Evolutionary conservation across 2,329 filamentous ascomycete genomes (phyloP).

Genomic region (Ceratocystis variospora): DNA sequence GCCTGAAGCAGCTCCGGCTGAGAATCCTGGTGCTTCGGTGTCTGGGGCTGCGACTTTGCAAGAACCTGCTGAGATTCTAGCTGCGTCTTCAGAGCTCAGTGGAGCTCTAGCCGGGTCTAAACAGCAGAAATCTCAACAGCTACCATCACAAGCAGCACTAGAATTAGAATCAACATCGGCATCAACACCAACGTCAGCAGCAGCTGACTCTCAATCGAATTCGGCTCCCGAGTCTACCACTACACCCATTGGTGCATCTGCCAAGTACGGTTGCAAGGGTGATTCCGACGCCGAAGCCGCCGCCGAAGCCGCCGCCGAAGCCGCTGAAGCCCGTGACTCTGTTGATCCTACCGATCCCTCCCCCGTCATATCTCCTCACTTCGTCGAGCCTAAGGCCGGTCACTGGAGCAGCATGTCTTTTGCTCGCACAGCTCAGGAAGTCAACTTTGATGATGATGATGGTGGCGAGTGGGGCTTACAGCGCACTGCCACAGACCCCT

Average conservation of each 20-base stretch:
- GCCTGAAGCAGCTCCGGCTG: background rate
- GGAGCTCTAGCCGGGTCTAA: too few relatives aligned
- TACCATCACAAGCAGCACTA: too few relatives aligned
- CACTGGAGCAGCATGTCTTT: slow-evolving; percentile 51
- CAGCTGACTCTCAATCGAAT: too few relatives aligned
- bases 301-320: background rate
- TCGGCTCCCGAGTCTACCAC: background rate
- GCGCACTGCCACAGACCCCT: slow-evolving; percentile 41
- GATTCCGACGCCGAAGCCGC: background rate
- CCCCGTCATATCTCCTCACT: slow-evolving; percentile 11
- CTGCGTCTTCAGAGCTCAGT: background rate
- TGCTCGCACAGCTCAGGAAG: slow-evolving; percentile 47
- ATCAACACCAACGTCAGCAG: background rate
- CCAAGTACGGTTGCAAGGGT: background rate
- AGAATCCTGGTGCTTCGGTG: background rate
- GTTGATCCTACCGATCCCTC: slow-evolving; percentile 6
- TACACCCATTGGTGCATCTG: background rate
- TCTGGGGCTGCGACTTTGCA: background rate
- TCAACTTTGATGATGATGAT: slow-evolving; percentile 47
- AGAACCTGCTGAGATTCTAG: background rate
- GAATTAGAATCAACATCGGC: background rate
- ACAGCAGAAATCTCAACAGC: too few relatives aligned
- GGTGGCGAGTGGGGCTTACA: slow-evolving; percentile 44
- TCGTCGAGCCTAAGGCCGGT: slow-evolving; percentile 31
- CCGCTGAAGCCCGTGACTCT: background rate